Evolutionary conservation across 768 basidiomycete genomes (phyloP), one percentile per base, ranked within the genome.

Genomic region (Pleurotus giganteus): DNA sequence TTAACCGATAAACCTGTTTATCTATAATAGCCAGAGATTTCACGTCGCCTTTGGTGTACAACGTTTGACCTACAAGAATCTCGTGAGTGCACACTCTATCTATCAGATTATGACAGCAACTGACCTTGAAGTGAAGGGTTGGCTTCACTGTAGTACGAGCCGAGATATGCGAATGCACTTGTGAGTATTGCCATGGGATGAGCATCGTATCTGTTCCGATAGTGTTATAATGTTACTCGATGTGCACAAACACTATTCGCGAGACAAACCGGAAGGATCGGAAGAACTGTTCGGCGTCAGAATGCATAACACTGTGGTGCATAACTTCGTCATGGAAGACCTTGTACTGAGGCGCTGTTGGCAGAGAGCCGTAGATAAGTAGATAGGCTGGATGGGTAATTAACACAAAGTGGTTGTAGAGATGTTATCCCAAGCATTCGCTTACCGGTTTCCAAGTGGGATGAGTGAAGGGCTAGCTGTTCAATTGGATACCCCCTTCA

Each of bases 161-260:
- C 92, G 19, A 96, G 71, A 63, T 94, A 94, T 5, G 93, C 84
- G 61, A 95, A 89, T 3, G 89, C 89, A 60, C 88, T 90, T 3
- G 88, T 91, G 42, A 94, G 76, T 59, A 94, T 94, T 17, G 89
- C 84, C 92, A 94, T 94, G 0, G 93, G 93, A 63, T 95, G 93
- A 1, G 93, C 89, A 58, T 95, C 93, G 65, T 93, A 92, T 47
- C 91, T 90, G 54, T n/a, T 21, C 17, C 15, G 4, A 47, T 39
- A 19, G 28, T 44, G 31, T 31, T 24, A 32, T 34, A 24, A 36
- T 26, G 28, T 19, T 32, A 12, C 6, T 28, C 31, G 13, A 29
- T n/a, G 12, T 8, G 26, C 11, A 23, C 27, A 17, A 44, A 17
- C 28, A 39, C 52, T 24, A 43, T 26, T n/a, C 19, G 23, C 13